Percentiles rank a stretch among this genome's conserved stretches.
Evolutionary conservation across 2,329 filamentous ascomycete species (phyloP).

Genomic region (Cytospora piceicola): DNA sequence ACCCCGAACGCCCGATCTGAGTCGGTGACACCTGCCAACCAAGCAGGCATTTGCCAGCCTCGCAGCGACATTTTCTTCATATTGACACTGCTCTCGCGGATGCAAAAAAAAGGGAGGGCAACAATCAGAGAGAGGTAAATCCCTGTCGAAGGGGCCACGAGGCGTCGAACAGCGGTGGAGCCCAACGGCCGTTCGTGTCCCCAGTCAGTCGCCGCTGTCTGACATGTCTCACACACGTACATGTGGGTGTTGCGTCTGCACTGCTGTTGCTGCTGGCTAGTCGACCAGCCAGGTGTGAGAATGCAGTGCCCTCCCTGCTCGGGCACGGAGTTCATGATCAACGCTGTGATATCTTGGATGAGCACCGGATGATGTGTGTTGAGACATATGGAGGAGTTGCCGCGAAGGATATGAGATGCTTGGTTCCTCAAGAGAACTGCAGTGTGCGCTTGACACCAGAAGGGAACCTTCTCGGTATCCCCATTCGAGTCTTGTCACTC

Average conservation of each 20-base stretch:
- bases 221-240: background rate
- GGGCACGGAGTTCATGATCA: too few relatives aligned
- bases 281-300: background rate
- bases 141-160: background rate
- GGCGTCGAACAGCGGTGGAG: background rate
- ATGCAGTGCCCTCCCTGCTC: background rate
- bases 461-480: background rate
- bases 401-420: background rate
- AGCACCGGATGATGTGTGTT: background rate
- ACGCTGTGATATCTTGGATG: background rate
- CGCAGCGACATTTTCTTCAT: background rate
- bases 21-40: slow-evolving; percentile 22
- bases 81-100: background rate
- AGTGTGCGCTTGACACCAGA: background rate
- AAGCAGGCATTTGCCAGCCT: background rate
- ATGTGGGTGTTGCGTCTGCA: background rate
- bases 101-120: background rate
- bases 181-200: background rate
- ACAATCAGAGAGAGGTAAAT: background rate
- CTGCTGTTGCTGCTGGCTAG: background rate
- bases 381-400: background rate
- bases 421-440: background rate
- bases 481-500: background rate
- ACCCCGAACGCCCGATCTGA: background rate
- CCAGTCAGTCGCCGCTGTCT: background rate